Evolutionary conservation across 2,329 filamentous ascomycete species (phyloP), one percentile per base, ranked within the genome.

Genomic region (Aurifilum marmelostoma): DNA sequence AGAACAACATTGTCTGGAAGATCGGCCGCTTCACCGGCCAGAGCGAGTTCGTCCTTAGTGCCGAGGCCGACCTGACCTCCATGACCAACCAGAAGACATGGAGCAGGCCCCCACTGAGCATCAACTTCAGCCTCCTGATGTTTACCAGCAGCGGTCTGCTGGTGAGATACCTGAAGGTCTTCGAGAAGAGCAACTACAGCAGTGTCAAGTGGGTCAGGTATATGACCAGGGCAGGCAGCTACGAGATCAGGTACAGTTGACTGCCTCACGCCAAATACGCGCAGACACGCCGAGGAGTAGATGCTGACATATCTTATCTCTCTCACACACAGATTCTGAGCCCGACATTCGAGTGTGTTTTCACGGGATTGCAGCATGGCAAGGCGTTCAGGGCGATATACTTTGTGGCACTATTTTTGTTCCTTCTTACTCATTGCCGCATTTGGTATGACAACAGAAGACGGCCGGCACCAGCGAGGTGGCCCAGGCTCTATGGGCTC

Each of bases 161-260:
- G 73, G 96, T 99, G 68, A 85, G 97, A 63, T 99, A 99, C 79
- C 82, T 99, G 69, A 99, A 99, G 82, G 96, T 99, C 1, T 99
- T 99, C 83, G 96, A 99, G 83, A 99, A 99, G 89, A 96, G 89
- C 80, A 98, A 98, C 80, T 99, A 99, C 79, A 97, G 92, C 72
- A 97, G 94, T 77, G 96, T 99, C 63, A 99, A 99, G 81, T 99
- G 96, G 96, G 96, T 99, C 75, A 86, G 96, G 75, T 99, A 99
- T 81, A 98, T 99, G 96, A 99, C 96, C 24, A 89, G 95, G 73
- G 96, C 95, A 21, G 96, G 96, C 37, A 97, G 94, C 80, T 99
- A 99, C 80, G 96, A 99, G 83, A 97, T 99, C 78, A 87, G 94
- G 91, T 97, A 73, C 75, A 8, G 81, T 71, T 16, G 9, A 24